Base-by-base conservation (phyloP, 495 filamentous ascomycete species). In the Xylaria grammica region DNA sequence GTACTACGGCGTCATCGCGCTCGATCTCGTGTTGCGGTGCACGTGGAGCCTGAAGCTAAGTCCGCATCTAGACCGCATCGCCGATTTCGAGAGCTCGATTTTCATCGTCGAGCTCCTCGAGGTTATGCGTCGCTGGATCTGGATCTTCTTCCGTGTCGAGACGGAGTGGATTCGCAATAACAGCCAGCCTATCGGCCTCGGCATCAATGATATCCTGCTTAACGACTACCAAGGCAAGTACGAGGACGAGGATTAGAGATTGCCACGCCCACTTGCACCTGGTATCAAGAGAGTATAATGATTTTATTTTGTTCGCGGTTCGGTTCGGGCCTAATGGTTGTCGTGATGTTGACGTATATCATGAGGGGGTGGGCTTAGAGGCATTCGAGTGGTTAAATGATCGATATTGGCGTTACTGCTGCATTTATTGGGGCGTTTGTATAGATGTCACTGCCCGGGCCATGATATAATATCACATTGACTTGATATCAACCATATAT, bases 61-160 rank as follows among this genome's bases (percentile, higher is more conserved):
- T 45, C 87, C 92, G 30, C 89, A 90, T 69, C 78, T 98, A 52
- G 88, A 91, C 67, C 89, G 90, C 75, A 85, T 95, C 42, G 88
- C 89, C 65, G 92, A 97, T 69, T 86, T 91, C 65, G 95, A 98
- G 77, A 87, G 88, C 53, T 82, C 83, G 1, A 88, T 98, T 40
- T 99, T 97, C 74, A 63, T 92, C n/a, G 85, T 97, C 66, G 89
- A 97, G 79, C 79, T 90, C 40, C 78, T 95, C 19, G 95, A 99
- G 76, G 88, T 98, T 8, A 82, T 90, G 20, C 85, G 95, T 44
- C 84, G 95, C 19, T 97, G 94, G 93, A 85, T 98, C 68, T 99
- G 95, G 95, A 91, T 95, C 49, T 97, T 98, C 77, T 93, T 98
- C 74, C 86, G 95, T 3, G 87, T 93, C 24, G 95, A 99, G 81